Evolutionary conservation across 202 grass and related monocot genomes (phyloP), one percentile per base, ranked within the genome.

Genomic region (Brachypodium distachyon): DNA sequence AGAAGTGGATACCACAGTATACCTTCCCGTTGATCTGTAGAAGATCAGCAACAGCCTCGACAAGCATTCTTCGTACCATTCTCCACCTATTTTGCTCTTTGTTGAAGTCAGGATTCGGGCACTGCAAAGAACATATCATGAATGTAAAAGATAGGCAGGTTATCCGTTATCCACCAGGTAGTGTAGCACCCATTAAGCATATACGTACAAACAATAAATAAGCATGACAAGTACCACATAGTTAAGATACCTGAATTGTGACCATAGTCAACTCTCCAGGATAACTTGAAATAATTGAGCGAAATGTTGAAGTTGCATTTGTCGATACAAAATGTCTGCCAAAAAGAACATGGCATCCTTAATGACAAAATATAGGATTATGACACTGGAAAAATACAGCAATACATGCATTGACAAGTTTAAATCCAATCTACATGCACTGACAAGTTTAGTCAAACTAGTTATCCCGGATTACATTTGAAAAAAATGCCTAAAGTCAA

Each of bases 241-340:
- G 43, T 79, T 74, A 42, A 61, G 14, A 43, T 68, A 97, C 94
- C 95, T 90, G 95, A 82, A 97, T 87, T 67, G 84, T 77, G 57
- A 92, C 89, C 74, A 97, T 86, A 67, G 84, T 58, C 79, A 90
- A 79, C 11, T 50, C 52, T 82, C 91, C 95, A 59, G 89, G 91
- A 79, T 97, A 94, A 88, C 89, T 94, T 74, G 91, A 97, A 60
- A 97, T 48, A 77, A 97, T 94, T 27, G 91, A 87, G 52, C 80
- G 86, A 73, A 97, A 97, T 53, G 89, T 97, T 11, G 89, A 90
- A 12, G 94, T 97, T 78, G 91, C 95, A 87, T 97, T 90, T 61
- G 95, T 88, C 50, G 91, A 90, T 77, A 94, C 56, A 84, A 97
- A 94, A 90, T 92, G 73, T 82, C 95, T 97, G 74, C 23, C 36